A percentile compares a stretch with the other conserved stretches of the same genome.
Conservation (phyloP, 164 flowering plant genomes). For the Pachysandra terminalis region DNA sequence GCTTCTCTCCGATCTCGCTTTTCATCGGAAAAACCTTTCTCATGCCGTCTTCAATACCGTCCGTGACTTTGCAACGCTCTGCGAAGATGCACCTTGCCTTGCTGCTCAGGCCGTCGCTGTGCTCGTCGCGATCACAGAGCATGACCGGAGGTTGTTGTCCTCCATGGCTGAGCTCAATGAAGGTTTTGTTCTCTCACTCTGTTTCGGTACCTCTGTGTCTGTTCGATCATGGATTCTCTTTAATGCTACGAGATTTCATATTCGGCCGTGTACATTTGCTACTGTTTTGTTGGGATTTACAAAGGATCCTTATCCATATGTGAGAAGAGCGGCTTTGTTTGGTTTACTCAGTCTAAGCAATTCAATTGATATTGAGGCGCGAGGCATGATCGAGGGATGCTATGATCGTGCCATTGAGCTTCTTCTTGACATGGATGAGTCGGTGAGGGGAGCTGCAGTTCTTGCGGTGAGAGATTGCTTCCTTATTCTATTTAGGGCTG, state of each 20-base stretch:
- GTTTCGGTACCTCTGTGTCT: slow-evolving; percentile 35
- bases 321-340: slow-evolving; percentile 61
- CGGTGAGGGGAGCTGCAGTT: slow-evolving; percentile 55
- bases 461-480: slow-evolving; percentile 19
- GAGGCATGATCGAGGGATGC: slow-evolving; percentile 41
- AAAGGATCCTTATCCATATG: slow-evolving; percentile 70
- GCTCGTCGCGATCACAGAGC: slow-evolving; percentile 29
- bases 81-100: slow-evolving; percentile 28
- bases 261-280: slow-evolving; percentile 36
- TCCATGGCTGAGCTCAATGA: slow-evolving; percentile 27
- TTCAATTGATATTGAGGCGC: slow-evolving; percentile 27
- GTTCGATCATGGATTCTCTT: slow-evolving; percentile 47
- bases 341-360: slow-evolving; percentile 44
- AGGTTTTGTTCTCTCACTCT: slow-evolving; percentile 15
- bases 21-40: slow-evolving; percentile 26
- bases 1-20: slow-evolving; percentile 43
- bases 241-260: slow-evolving; percentile 33
- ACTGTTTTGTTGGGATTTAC: slow-evolving; percentile 58
- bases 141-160: slow-evolving; percentile 2
- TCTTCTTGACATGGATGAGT: slow-evolving; percentile 52
- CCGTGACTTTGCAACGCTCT: slow-evolving; percentile 16
- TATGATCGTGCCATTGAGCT: slow-evolving; percentile 66
- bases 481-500: not conserved
- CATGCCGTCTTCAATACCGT: slow-evolving; percentile 26
- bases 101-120: slow-evolving; percentile 34